phyloP scores from a whole-genome alignment of 331 rosid species.

The Malus hybrid region DNA sequence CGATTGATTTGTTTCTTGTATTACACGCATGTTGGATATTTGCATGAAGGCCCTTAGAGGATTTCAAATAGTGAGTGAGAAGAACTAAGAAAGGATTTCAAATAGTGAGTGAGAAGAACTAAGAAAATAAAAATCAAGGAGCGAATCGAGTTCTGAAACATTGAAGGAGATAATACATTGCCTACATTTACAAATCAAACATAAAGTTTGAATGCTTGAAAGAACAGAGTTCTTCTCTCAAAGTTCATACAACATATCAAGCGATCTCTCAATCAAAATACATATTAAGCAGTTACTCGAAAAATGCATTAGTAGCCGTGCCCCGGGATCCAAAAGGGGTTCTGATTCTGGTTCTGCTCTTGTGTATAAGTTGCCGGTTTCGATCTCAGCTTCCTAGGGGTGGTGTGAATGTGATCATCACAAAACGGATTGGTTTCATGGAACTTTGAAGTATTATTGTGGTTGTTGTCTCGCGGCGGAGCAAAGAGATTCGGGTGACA shows the following conservation, averaged over 20 bases:
- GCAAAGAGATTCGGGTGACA: constrained; percentile 68
- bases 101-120: too few relatives aligned
- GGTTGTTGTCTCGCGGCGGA: neutral
- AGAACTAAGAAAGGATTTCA: too few relatives aligned
- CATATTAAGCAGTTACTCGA: neutral
- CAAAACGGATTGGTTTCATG: constrained; percentile 40
- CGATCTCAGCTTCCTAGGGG: constrained; percentile 27
- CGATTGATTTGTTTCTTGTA: too few relatives aligned
- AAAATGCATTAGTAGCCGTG: constrained; percentile 3
- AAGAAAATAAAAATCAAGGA: too few relatives aligned
- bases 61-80: too few relatives aligned
- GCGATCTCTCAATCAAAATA: neutral
- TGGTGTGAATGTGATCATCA: constrained; percentile 11
- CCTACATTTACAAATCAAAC: constrained; percentile 7
- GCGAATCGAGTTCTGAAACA: neutral
- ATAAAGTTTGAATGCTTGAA: constrained; percentile 9
- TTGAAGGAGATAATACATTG: neutral
- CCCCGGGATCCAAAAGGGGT: constrained; percentile 42
- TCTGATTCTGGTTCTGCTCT: constrained; percentile 18
- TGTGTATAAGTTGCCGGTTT: constrained; percentile 36
- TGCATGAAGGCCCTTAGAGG: neutral
- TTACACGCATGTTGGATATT: neutral
- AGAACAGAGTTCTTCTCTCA: neutral
- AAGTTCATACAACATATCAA: neutral
- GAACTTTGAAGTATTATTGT: neutral